These are phyloP conservation scores for Sesbania bispinosa DNA, from an alignment of 306 rosid genomes.

Conservation along the genomic window DNA sequence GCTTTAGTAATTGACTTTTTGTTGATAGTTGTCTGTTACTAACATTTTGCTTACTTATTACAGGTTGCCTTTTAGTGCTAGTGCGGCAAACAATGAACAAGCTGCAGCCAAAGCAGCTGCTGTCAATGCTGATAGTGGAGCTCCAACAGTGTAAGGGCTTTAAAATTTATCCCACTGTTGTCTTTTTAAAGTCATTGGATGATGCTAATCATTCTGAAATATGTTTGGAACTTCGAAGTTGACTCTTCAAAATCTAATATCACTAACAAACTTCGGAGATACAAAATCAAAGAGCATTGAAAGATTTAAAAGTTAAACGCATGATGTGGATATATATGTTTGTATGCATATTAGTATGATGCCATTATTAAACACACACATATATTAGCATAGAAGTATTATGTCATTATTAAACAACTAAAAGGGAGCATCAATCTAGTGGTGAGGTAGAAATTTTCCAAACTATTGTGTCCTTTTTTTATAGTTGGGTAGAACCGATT, in stretches of 20 bases:
- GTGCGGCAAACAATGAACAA: constrained; percentile 57
- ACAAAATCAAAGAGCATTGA: background rate
- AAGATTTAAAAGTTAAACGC: background rate
- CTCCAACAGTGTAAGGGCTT: constrained; percentile 68
- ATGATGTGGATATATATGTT: background rate
- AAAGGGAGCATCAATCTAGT: background rate
- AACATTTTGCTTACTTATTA: background rate
- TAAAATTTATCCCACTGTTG: constrained; percentile 23
- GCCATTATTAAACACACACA: background rate
- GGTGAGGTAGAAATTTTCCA: background rate
- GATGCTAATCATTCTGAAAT: constrained; percentile 18
- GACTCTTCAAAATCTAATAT: background rate
- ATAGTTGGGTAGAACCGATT: too few species aligned
- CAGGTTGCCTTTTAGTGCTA: constrained; percentile 50
- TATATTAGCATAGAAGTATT: too few species aligned
- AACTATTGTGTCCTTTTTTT: too few species aligned
- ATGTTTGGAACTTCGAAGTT: background rate
- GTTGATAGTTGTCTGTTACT: background rate
- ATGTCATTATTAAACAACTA: background rate
- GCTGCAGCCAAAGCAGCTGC: constrained; percentile 77
- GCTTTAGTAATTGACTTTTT: background rate
- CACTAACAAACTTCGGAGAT: background rate
- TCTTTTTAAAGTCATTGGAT: constrained; percentile 21
- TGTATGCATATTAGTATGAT: background rate
- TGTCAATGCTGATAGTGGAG: constrained; percentile 61